Conservation (phyloP, 768 basidiomycete genomes). For the Cystobasidium onofrii region DNA sequence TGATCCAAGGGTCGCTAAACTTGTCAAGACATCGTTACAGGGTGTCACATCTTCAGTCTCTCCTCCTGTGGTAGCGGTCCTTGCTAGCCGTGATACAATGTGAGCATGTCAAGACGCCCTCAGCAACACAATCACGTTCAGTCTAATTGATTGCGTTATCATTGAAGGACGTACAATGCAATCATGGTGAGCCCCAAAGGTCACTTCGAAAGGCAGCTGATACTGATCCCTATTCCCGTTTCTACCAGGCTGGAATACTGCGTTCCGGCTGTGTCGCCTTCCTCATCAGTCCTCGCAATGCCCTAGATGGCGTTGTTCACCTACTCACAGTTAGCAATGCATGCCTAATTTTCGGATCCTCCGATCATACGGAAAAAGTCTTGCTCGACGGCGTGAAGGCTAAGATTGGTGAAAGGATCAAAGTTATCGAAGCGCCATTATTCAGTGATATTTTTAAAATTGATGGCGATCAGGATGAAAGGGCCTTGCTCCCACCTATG, state of each 20-base stretch:
- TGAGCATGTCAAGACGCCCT: not conserved
- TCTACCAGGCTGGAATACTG: not conserved
- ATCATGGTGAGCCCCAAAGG: not conserved
- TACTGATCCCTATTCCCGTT: not conserved
- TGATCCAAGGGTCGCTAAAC: not conserved
- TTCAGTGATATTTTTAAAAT: slow-evolving; percentile 5
- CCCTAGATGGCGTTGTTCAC: not conserved
- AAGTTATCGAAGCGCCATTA: not conserved
- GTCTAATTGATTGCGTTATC: not conserved
- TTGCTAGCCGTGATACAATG: not conserved
- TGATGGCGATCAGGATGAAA: not conserved
- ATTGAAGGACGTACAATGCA: not conserved
- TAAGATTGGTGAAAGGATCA: not conserved
- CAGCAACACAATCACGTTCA: not conserved
- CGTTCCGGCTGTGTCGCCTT: slow-evolving; percentile 8
- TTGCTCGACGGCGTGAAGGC: not conserved
- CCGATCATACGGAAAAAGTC: slow-evolving; percentile 1
- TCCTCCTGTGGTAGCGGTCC: not conserved
- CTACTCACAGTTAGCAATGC: not conserved
- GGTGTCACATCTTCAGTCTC: not conserved
- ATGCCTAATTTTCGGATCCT: not conserved
- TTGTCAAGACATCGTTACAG: not conserved
- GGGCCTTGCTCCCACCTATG: not conserved
- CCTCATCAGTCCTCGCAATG: slow-evolving; percentile 7
- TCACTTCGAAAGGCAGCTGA: not conserved